Conservation (phyloP, 306 rosid species). For the Vigna hirtella region DNA sequence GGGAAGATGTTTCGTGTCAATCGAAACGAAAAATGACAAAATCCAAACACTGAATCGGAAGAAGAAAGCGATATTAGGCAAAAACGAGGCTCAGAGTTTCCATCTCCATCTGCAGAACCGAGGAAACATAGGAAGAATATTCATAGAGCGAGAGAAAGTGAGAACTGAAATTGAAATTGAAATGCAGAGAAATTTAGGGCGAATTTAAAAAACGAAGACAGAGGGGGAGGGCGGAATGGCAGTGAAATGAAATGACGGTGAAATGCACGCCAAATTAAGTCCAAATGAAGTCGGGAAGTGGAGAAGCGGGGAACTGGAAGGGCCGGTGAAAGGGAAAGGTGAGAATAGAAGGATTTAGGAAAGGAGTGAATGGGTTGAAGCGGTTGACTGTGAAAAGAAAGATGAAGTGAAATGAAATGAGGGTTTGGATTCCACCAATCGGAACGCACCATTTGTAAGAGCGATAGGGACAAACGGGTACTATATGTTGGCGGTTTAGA, state of each 20-base stretch:
- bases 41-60: slow-evolving; percentile 21
- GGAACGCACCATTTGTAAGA: slow-evolving; percentile 1
- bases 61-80: slow-evolving; percentile 38
- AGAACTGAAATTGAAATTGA: slow-evolving; percentile 54
- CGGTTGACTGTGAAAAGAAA: slow-evolving; percentile 43
- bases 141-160: slow-evolving; percentile 47
- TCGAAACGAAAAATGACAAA: slow-evolving; percentile 1
- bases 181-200: slow-evolving; percentile 52
- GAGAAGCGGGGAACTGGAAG: slow-evolving; percentile 45
- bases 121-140: slow-evolving; percentile 44
- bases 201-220: slow-evolving; percentile 51
- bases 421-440: slow-evolving; percentile 45
- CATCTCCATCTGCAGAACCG: slow-evolving; percentile 62
- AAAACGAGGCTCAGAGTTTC: slow-evolving; percentile 47
- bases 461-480: background rate
- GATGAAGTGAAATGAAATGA: slow-evolving; percentile 41
- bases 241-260: slow-evolving; percentile 53
- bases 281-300: slow-evolving; percentile 52
- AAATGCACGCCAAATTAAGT: slow-evolving; percentile 81
- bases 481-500: background rate
- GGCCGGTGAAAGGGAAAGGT: slow-evolving; percentile 29
- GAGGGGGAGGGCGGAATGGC: slow-evolving; percentile 41
- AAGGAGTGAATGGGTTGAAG: slow-evolving; percentile 33
- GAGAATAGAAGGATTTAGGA: background rate
- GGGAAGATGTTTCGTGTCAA: slow-evolving; percentile 36